Base-by-base conservation (phyloP, 805 yeast species). In the Huiozyma sinensis region DNA sequence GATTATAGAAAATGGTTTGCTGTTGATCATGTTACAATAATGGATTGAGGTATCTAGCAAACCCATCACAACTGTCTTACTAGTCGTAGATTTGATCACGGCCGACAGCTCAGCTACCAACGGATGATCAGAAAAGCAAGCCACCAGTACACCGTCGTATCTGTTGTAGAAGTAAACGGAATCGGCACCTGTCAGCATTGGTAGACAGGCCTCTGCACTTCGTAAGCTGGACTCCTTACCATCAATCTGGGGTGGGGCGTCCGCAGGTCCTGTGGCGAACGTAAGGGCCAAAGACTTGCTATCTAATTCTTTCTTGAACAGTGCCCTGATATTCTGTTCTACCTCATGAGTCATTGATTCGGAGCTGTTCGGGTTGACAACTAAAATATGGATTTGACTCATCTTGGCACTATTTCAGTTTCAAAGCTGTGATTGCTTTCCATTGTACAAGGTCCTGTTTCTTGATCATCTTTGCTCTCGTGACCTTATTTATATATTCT, bases 101-200 rank as follows among this genome's bases (percentile, higher is more conserved):
- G 38, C 10, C 24, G 31, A 12, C 33, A 44, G 24, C 8, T 40
- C 44, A 36, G 30, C 43, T 13, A 52, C 58, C 39, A 56, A 47
- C 33, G 60, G 60, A 41, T 56, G 60, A 40, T 56, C 56, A 13
- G 60, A 56, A 33, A 56, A 56, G 38, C 60, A 56, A 2, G 52
- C 56, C 5, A 56, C 49, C 29, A 56, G 44, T 28, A 56, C 44
- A 34, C 58, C 60, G 39, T 53, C 53, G 41, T 43, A 54, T 6
- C 44, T 50, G 12, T 44, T 40, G 41, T 47, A 54, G 40, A 48
- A 48, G 38, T 33, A 45, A 27, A 32, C 33, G 35, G 48, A 39
- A 17, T 34, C 37, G n/a, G 47, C 41, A 35, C 48, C 48, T 17
- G 44, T 38, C 24, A 56, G 42, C 28, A 46, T 36, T 11, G 52